phyloP scores from a whole-genome alignment of 306 rosid species.

The Quercus variabilis region DNA sequence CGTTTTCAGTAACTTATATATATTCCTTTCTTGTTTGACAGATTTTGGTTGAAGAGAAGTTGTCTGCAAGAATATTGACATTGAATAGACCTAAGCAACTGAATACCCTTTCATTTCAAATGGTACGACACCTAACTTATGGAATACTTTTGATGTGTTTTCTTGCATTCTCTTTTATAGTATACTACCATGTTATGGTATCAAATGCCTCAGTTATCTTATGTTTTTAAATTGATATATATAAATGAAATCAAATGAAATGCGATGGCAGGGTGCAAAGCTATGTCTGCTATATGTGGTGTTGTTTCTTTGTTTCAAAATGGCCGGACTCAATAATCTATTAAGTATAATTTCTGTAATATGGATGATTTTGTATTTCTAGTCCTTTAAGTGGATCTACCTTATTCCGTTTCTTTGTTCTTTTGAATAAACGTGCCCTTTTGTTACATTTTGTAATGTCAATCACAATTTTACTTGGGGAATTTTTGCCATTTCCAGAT shows the following conservation, averaged over 20 bases:
- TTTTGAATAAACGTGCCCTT: neutral
- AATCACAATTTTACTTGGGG: neutral
- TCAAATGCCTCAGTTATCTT: neutral
- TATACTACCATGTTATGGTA: neutral
- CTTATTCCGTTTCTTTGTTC: neutral
- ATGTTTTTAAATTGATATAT: neutral
- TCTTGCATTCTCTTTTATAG: neutral
- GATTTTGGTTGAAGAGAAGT: slow-evolving; percentile 63
- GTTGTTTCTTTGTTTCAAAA: neutral
- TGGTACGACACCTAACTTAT: slow-evolving; percentile 38
- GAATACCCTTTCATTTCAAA: slow-evolving; percentile 66
- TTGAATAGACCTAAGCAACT: slow-evolving; percentile 75
- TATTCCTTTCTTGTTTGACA: neutral
- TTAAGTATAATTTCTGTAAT: neutral
- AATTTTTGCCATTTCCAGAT: neutral
- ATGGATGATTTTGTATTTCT: neutral
- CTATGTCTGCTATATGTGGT: neutral
- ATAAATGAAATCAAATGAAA: too few relatives aligned
- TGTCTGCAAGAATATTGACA: slow-evolving; percentile 45
- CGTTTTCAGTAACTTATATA: neutral
- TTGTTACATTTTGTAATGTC: neutral
- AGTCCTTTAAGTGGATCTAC: neutral
- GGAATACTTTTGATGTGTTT: neutral
- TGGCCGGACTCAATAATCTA: neutral
- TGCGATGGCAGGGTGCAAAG: too few relatives aligned